Base-by-base conservation (phyloP, 1,284 basidiomycete species). In the Ceraceosorus guamensis region DNA sequence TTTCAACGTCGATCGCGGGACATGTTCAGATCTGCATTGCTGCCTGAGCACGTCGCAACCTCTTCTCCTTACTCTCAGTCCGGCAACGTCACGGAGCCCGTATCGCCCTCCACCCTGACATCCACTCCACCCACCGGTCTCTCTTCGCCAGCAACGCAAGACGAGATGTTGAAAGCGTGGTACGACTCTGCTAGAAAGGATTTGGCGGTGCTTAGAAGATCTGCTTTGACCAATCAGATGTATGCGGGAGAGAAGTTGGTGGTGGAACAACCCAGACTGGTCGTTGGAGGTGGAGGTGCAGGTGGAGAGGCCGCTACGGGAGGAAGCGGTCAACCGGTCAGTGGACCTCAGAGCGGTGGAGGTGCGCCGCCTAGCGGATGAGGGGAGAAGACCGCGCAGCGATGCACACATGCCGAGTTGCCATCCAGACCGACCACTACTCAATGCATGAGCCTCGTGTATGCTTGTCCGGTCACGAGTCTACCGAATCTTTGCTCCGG, bases 171-270 rank as follows among this genome's bases (percentile, higher is more conserved):
- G 4, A 31, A 14, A 2, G 35, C 39, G 10, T 62, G 59, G 35
- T 62, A 62, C 50, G 34, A 61, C 24, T 50, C 59, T 3, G 61
- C 61, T n/a, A 18, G 16, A 14, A 52, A 53, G 47, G 61, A 63
- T 16, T 45, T 63, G 14, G 44, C 54, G 5, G 61, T 52, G 32
- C 59, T 76, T n/a, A 61, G 68, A 50, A 62, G 73, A 16, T 69
- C 73, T 11, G 73, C 73, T 11, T 57, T 76, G 34, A 67, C 65
- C 57, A 76, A 75, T 56, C 53, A 66, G 11, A 55, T 76, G 54
- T 76, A 76, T 56, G 68, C 69, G 45, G 72, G 70, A 30, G 71
- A 75, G 59, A 66, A 65, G 56, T 65, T 76, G 5, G 73, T 76
- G 4, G 71, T 76, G 1, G 73, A 76, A 53, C 58, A 64, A 59